These are phyloP conservation scores for Zygotorulaspora danielsina DNA, from an alignment of 805 yeast species.

Conservation along the genomic window DNA sequence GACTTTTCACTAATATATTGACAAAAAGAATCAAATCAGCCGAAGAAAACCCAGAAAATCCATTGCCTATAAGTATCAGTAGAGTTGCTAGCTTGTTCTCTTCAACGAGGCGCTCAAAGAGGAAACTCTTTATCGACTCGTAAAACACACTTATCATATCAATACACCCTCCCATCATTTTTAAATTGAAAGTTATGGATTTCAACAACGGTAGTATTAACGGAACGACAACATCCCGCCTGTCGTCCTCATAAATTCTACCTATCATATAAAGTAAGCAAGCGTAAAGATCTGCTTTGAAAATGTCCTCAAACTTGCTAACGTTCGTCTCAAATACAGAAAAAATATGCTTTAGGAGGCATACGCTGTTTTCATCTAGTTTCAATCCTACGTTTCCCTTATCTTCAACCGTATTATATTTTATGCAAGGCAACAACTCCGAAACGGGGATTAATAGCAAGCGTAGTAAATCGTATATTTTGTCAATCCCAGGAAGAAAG, in stretches of 20 bases:
- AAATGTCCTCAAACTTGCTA: slow-evolving; percentile 59
- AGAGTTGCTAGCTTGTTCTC: slow-evolving; percentile 42
- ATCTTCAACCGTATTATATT: slow-evolving; percentile 37
- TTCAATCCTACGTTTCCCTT: neutral
- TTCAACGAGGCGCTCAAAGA: slow-evolving; percentile 20
- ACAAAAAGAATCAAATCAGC: slow-evolving; percentile 39
- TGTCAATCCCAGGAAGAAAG: slow-evolving; percentile 60
- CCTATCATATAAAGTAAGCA: slow-evolving; percentile 64
- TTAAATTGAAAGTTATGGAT: slow-evolving; percentile 38
- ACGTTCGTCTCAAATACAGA: slow-evolving; percentile 58
- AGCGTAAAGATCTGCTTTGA: slow-evolving; percentile 65
- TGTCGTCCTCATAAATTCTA: slow-evolving; percentile 45
- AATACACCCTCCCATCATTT: slow-evolving; percentile 26
- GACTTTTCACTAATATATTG: slow-evolving; percentile 35
- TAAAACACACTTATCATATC: slow-evolving; percentile 38
- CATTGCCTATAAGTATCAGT: slow-evolving; percentile 40
- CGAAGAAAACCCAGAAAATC: slow-evolving; percentile 32
- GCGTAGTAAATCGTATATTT: slow-evolving; percentile 75
- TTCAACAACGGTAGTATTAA: slow-evolving; percentile 50
- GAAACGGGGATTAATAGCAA: slow-evolving; percentile 62
- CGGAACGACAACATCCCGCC: slow-evolving; percentile 44
- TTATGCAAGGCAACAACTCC: slow-evolving; percentile 54
- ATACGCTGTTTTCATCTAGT: slow-evolving; percentile 33
- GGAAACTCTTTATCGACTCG: slow-evolving; percentile 31
- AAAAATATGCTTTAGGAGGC: slow-evolving; percentile 47